A percentile compares a stretch with the other conserved stretches of the same genome.
phyloP scores from a whole-genome alignment of 352 stramenopile genomes.

The Phytophthora citrophthora region DNA sequence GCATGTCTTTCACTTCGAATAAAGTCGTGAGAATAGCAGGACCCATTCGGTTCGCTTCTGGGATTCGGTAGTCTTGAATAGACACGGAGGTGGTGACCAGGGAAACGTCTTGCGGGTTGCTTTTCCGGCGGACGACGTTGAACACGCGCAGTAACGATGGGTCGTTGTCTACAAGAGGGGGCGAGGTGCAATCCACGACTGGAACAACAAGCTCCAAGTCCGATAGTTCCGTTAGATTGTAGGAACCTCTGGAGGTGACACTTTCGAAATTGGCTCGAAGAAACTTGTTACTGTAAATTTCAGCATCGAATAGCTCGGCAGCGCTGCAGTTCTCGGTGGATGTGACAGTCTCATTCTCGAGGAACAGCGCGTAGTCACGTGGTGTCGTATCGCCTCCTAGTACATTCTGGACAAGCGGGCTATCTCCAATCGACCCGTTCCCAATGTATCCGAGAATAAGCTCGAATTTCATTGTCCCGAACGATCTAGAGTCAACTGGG shows the following conservation, averaged over 20 bases:
- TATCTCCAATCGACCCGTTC: slow-evolving; percentile 35
- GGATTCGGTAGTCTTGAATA: slow-evolving; percentile 48
- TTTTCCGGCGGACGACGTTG: slow-evolving; percentile 46
- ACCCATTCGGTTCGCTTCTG: slow-evolving; percentile 32
- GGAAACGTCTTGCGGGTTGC: slow-evolving; percentile 24
- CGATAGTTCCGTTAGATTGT: slow-evolving; percentile 43
- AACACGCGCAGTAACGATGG: slow-evolving; percentile 37
- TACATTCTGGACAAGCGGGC: slow-evolving; percentile 31
- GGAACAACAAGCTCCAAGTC: slow-evolving; percentile 41
- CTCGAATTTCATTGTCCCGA: slow-evolving; percentile 18
- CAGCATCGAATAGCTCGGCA: slow-evolving; percentile 7
- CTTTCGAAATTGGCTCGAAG: slow-evolving; percentile 31
- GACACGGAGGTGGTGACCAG: slow-evolving; percentile 39
- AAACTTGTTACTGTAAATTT: slow-evolving; percentile 46
- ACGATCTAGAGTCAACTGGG: slow-evolving; percentile 19
- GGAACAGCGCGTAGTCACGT: slow-evolving; percentile 37
- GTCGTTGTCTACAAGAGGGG: slow-evolving; percentile 33
- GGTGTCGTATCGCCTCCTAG: slow-evolving; percentile 26
- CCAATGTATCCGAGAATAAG: slow-evolving; percentile 30
- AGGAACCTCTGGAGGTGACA: slow-evolving; percentile 19
- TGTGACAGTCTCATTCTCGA: slow-evolving; percentile 32
- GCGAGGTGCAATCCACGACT: slow-evolving; percentile 50
- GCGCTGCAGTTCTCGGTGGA: slow-evolving; percentile 26
- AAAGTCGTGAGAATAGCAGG: slow-evolving; percentile 35
- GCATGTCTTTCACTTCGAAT: slow-evolving; percentile 42